A percentile compares a stretch with the other conserved stretches of the same genome.
Conservation (phyloP, 257 asterid genomes). For the Echites panduratus region DNA sequence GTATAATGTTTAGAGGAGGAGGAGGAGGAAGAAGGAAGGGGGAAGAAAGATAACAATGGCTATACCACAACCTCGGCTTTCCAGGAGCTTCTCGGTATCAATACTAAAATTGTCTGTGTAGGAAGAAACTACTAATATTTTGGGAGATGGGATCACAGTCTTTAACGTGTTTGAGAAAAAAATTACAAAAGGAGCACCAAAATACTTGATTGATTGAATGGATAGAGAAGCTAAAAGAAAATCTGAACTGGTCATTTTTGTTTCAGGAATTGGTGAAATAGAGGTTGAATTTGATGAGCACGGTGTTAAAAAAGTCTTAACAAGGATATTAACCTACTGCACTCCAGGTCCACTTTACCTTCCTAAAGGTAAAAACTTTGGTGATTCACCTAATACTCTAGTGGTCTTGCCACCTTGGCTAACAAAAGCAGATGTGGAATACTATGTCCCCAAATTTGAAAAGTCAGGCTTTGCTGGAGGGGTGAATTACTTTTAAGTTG, state of each 20-base stretch:
- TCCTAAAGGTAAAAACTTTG: conserved; percentile 15
- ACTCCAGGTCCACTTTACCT: conserved; percentile 14
- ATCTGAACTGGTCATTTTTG: neutral
- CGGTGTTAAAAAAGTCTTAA: conserved; percentile 13
- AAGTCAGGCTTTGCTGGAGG: conserved; percentile 61
- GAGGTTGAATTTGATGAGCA: conserved; percentile 18
- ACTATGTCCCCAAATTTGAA: conserved; percentile 39
- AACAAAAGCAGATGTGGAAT: conserved; percentile 43
- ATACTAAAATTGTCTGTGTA: conserved; percentile 86
- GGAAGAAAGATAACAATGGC: conserved; percentile 38
- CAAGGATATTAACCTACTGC: conserved; percentile 3
- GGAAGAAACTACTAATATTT: conserved; percentile 90
- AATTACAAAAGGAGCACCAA: too few species aligned
- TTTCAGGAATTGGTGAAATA: conserved; percentile 18
- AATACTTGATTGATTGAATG: neutral
- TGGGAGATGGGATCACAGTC: neutral
- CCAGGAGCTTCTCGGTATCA: conserved; percentile 60
- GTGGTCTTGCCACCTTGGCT: conserved; percentile 36
- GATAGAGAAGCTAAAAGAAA: neutral
- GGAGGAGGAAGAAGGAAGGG: too few species aligned
- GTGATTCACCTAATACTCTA: conserved; percentile 13
- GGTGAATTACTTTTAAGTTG: conserved; percentile 38
- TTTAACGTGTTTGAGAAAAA: neutral
- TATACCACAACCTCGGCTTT: conserved; percentile 46
- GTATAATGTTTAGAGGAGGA: too few species aligned